Evolutionary conservation across 73 alveolate species (phyloP).

Genomic region (Diophrys appendiculata): DNA sequence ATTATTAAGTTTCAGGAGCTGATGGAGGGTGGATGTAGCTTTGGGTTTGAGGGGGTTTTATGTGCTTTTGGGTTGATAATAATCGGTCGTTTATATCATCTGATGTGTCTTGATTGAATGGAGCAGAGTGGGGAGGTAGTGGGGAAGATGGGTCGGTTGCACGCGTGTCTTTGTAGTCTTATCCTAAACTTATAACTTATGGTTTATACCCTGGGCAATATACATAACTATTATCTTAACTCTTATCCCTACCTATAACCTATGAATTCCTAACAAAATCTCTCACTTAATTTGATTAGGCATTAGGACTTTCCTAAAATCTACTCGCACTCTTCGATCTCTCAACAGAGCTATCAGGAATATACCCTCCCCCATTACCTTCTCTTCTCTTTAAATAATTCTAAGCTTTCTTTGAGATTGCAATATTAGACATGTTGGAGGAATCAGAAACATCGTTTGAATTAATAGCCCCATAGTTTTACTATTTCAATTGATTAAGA

Average conservation of each 20-base stretch:
- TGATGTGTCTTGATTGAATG: background rate
- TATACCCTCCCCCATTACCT: constrained; percentile 30
- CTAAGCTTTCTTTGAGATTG: background rate
- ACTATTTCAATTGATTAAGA: too few relatives aligned
- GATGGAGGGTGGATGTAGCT: too few relatives aligned
- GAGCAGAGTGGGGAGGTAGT: too few relatives aligned
- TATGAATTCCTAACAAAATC: background rate
- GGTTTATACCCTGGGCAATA: background rate
- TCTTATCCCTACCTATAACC: background rate
- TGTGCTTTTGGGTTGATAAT: background rate
- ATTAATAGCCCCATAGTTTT: too few relatives aligned
- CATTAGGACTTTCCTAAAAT: background rate
- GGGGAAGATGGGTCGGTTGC: too few relatives aligned
- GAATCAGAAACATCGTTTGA: too few relatives aligned
- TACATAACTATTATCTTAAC: too few relatives aligned
- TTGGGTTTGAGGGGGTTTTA: background rate
- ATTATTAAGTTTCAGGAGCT: background rate
- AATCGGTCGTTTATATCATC: background rate
- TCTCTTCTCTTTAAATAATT: constrained; percentile 21
- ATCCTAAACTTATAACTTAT: background rate
- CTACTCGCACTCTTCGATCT: background rate
- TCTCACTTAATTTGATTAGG: background rate
- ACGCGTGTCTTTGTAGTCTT: too few relatives aligned
- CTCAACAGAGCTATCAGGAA: constrained; percentile 1
- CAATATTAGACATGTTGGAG: background rate